Evolutionary conservation across 179 eudicot genomes (phyloP).

Genomic region (Spinacia oleracea): DNA sequence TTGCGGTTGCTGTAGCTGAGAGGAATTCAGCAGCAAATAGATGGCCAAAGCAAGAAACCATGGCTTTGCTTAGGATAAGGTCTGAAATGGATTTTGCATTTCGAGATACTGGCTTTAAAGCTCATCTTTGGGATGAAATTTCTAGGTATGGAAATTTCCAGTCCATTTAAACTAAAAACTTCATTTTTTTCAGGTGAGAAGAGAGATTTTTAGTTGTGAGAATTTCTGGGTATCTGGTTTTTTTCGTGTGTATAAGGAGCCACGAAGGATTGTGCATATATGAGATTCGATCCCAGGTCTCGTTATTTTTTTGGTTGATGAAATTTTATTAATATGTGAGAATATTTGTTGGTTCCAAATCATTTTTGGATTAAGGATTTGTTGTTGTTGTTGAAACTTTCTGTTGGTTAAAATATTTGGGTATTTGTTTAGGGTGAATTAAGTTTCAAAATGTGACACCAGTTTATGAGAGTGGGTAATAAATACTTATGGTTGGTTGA

Average conservation of each 20-base stretch:
- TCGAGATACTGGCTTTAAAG: constrained; percentile 67
- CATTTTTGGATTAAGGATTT: too few relatives aligned
- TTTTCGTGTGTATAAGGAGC: neutral
- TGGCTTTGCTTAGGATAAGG: constrained; percentile 73
- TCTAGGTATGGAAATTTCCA: constrained; percentile 60
- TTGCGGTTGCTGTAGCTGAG: constrained; percentile 27
- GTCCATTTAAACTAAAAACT: neutral
- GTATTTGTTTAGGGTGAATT: neutral
- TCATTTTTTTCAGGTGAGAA: neutral
- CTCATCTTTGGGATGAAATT: constrained; percentile 85
- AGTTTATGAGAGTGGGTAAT: neutral
- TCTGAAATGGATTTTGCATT: constrained; percentile 75
- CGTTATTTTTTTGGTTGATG: neutral
- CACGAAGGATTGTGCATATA: too few relatives aligned
- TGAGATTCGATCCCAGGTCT: too few relatives aligned
- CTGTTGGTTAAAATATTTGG: neutral
- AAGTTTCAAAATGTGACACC: neutral
- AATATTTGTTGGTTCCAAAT: neutral
- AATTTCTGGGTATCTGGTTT: neutral
- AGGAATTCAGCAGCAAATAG: constrained; percentile 45
- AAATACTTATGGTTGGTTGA: neutral
- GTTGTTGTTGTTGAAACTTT: too few relatives aligned
- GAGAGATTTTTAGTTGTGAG: neutral
- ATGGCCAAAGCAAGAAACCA: constrained; percentile 91
- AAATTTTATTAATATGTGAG: neutral